Evolutionary conservation across 495 filamentous ascomycete species (phyloP), one percentile per base, ranked within the genome.

Genomic region (Penicillium pancosmium): DNA sequence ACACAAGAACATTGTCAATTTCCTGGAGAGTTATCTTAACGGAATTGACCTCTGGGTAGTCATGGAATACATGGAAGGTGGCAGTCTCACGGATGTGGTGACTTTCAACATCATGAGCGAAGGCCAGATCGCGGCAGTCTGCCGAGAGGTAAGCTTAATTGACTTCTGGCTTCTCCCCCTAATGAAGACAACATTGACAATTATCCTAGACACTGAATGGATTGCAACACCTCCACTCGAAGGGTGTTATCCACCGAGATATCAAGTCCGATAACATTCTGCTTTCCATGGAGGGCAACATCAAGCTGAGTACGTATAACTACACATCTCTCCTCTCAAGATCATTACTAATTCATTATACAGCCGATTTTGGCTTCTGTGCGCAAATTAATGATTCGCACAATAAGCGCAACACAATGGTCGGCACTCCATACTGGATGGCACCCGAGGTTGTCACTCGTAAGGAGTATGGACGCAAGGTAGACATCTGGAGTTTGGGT

Each of bases 61-160:
- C 27, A 98, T 98, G 94, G 94, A 98, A 71, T 98, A 92, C 64
- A 98, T 98, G 94, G 94, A 98, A 70, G 94, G 94, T 48, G 94
- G 94, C 35, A 96, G 92, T 77, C 76, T 98, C 71, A 98, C 94
- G 2, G 94, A 98, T 75, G 94, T 98, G 25, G 94, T 98, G 38
- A 98, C 93, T 11, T 98, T 94, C 75, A 98, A 98, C 73, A 94
- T 97, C 58, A 98, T 98, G 94, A 90, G 87, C 18, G 94, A 98
- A 70, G 90, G 89, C 9, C 94, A 98, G 74, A 98, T 98, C 71
- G 92, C 94, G 12, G 90, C 92, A 5, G 92, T 98, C 31, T 97
- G 94, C 73, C 79, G 91, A 69, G 94, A 98, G 81, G 88, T 89
- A 68, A 60, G 81, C 73, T 21, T 36, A 54, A 33, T 31, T 35